A percentile compares a stretch with the other conserved stretches of the same genome.
Conservation (phyloP, 805 yeast genomes). For the Yamadazyma sp. region DNA sequence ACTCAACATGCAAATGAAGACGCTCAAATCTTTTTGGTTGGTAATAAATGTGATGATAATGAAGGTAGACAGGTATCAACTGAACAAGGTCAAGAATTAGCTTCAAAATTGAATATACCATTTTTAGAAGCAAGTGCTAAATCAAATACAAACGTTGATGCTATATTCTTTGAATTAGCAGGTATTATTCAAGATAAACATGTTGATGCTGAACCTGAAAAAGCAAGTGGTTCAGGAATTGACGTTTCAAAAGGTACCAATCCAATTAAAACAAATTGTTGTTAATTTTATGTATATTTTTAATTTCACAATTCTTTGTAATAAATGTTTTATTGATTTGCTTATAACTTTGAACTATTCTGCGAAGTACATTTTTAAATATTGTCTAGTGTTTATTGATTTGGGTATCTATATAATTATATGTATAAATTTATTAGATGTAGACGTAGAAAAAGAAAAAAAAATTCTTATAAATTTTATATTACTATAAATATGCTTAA, state of each 20-base stretch:
- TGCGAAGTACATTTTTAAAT: too few relatives aligned
- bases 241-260: constrained; percentile 35
- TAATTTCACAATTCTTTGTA: background rate
- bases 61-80: constrained; percentile 81
- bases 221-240: constrained; percentile 21
- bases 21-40: constrained; percentile 90
- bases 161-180: constrained; percentile 87
- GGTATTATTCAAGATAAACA: constrained; percentile 80
- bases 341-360: too few relatives aligned
- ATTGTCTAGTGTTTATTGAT: too few relatives aligned
- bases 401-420: background rate
- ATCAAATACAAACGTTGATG: constrained; percentile 87
- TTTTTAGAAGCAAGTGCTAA: constrained; percentile 97
- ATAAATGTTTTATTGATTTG: constrained; percentile 6
- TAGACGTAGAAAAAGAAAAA: too few relatives aligned
- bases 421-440: too few relatives aligned
- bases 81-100: constrained; percentile 89
- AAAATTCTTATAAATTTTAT: too few relatives aligned
- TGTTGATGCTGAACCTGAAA: constrained; percentile 36
- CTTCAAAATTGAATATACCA: constrained; percentile 81
- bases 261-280: constrained; percentile 34
- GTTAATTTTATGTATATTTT: constrained; percentile 18
- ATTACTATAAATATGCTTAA: too few relatives aligned
- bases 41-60: constrained; percentile 91
- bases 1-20: constrained; percentile 96